Conservation (phyloP, 2,329 filamentous ascomycete genomes). For the Aspergillus unguis region DNA sequence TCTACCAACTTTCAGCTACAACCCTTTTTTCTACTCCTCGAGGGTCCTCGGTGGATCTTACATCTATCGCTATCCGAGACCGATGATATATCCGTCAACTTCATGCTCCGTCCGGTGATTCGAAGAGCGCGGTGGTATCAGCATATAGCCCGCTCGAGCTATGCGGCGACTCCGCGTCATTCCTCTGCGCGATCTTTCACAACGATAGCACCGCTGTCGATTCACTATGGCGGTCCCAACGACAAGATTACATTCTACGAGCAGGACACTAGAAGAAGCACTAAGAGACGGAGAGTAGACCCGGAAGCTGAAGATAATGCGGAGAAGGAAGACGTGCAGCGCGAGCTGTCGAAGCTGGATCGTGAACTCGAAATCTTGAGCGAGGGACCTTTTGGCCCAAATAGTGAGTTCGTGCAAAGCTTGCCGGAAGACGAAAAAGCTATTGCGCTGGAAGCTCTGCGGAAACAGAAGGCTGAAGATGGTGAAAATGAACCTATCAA, state of each 20-base stretch:
- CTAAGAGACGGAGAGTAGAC: slow-evolving; percentile 36
- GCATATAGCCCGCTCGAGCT: slow-evolving; percentile 35
- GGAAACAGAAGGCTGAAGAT: slow-evolving; percentile 40
- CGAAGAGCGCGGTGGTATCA: slow-evolving; percentile 45
- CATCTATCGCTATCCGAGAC: slow-evolving; percentile 6
- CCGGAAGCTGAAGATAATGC: slow-evolving; percentile 39
- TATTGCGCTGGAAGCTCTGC: slow-evolving; percentile 42
- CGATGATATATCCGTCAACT: slow-evolving; percentile 35
- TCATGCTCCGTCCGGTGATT: slow-evolving; percentile 45
- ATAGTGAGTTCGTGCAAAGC: slow-evolving; percentile 43
- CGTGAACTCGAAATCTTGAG: slow-evolving; percentile 39
- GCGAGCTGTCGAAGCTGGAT: slow-evolving; percentile 39
- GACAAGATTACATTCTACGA: slow-evolving; percentile 45
- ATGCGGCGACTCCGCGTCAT: slow-evolving; percentile 26
- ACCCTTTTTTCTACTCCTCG: background rate
- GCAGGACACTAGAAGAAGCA: slow-evolving; percentile 37
- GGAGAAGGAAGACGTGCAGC: slow-evolving; percentile 36
- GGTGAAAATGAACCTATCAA: slow-evolving; percentile 24
- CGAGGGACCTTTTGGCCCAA: slow-evolving; percentile 43
- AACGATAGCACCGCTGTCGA: slow-evolving; percentile 27
- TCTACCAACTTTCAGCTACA: slow-evolving; percentile 6
- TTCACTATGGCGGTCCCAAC: slow-evolving; percentile 36
- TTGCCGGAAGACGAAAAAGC: slow-evolving; percentile 42
- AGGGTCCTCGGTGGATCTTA: background rate
- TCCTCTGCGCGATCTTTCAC: slow-evolving; percentile 31